Evolutionary conservation across 768 basidiomycete species (phyloP).

Genomic region (Arthromyces matolae): DNA sequence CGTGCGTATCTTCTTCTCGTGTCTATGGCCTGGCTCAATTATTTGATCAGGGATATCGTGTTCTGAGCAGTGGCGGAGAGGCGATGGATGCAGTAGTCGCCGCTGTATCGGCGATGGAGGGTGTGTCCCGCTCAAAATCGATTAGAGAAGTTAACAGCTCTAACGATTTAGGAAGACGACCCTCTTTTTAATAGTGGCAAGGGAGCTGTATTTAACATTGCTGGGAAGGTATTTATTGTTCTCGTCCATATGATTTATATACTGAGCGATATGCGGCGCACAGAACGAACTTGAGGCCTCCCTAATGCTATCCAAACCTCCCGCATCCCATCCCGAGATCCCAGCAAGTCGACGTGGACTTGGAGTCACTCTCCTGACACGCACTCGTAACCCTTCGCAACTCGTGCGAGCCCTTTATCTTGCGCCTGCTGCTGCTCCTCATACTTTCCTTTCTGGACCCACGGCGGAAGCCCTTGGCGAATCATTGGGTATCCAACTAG

Average conservation of each 20-base stretch:
- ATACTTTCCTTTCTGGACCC: conserved; percentile 66
- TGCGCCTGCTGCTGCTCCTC: conserved; percentile 55
- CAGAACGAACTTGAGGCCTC: conserved; percentile 84
- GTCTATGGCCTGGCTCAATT: not conserved
- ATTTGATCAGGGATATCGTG: conserved; percentile 46
- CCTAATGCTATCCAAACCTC: conserved; percentile 77
- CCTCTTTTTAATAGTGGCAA: conserved; percentile 78
- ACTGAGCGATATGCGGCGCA: not conserved
- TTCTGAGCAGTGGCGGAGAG: conserved; percentile 67
- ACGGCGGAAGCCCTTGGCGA: conserved; percentile 61
- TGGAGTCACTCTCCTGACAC: conserved; percentile 63
- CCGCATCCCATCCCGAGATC: conserved; percentile 57
- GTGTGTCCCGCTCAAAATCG: conserved; percentile 33
- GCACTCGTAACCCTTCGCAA: conserved; percentile 67
- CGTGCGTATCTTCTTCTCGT: conserved; percentile 18
- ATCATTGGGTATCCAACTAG: conserved; percentile 50
- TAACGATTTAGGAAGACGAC: conserved; percentile 45
- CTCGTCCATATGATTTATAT: not conserved
- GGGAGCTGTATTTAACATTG: conserved; percentile 80
- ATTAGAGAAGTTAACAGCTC: too few relatives aligned
- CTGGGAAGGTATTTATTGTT: conserved; percentile 57
- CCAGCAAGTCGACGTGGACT: conserved; percentile 58
- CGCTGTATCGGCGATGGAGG: conserved; percentile 72
- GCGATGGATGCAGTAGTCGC: conserved; percentile 81
- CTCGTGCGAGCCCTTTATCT: conserved; percentile 72